Percentiles rank a stretch among this genome's conserved stretches.
These are phyloP conservation scores for Gastrolobium bilobum DNA, from an alignment of 306 rosid species.

Conservation along the genomic window DNA sequence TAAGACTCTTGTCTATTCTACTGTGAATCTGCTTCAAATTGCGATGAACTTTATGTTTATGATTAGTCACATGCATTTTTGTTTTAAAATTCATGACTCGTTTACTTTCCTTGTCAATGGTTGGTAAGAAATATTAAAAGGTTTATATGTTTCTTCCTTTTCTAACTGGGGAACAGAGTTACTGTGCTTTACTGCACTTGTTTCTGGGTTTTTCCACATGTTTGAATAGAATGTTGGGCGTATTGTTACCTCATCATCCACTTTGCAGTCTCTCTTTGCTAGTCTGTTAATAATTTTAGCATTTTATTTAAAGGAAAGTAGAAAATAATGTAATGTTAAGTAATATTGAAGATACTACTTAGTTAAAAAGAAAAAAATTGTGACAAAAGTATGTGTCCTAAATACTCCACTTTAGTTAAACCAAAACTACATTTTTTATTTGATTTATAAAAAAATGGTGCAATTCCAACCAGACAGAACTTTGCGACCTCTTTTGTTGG, in stretches of 20 bases:
- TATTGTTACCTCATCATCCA: constrained; percentile 6
- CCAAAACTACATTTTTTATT: too few relatives aligned
- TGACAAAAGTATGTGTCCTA: neutral
- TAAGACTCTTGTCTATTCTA: constrained; percentile 13
- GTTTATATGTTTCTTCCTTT: neutral
- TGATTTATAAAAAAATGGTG: too few relatives aligned
- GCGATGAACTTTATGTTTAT: constrained; percentile 25
- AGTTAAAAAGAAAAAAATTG: neutral
- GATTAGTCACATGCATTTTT: neutral
- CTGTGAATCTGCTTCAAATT: constrained; percentile 5
- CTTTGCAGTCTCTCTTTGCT: constrained; percentile 15
- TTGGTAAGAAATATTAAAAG: constrained; percentile 18
- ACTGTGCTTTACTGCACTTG: neutral
- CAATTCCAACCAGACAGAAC: too few relatives aligned
- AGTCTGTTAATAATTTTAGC: neutral
- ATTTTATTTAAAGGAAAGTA: neutral
- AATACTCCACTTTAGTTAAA: too few relatives aligned
- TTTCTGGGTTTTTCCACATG: neutral
- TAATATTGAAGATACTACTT: constrained; percentile 24
- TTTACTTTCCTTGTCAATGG: constrained; percentile 17
- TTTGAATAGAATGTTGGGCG: neutral
- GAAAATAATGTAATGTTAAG: constrained; percentile 10
- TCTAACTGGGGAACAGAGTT: neutral
- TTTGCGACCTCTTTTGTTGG: too few relatives aligned
- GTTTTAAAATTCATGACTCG: neutral